Percentiles rank a stretch among this genome's conserved stretches.
These are phyloP conservation scores for Tuber brumale DNA, from an alignment of 495 filamentous ascomycete genomes.

Conservation along the genomic window DNA sequence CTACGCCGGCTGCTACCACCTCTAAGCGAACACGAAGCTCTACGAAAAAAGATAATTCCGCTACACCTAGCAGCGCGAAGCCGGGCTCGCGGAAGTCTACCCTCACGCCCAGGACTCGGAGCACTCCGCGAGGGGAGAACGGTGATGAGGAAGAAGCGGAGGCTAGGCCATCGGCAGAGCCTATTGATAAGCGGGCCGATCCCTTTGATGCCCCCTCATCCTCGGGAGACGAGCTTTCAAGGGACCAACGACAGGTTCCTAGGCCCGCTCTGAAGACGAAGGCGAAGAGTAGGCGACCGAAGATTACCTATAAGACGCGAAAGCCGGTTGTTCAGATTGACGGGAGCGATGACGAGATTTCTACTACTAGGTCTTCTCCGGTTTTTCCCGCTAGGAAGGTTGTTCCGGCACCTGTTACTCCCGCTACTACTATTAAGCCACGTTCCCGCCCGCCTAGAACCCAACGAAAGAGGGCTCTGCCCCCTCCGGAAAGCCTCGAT, in stretches of 20 bases:
- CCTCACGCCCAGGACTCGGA: neutral
- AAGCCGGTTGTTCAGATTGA: slow-evolving; percentile 5
- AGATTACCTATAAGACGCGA: slow-evolving; percentile 32
- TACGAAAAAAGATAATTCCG: neutral
- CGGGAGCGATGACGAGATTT: slow-evolving; percentile 20
- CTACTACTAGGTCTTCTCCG: slow-evolving; percentile 26
- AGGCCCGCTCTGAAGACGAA: slow-evolving; percentile 20
- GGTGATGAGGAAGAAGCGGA: neutral
- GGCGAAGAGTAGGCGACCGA: slow-evolving; percentile 22
- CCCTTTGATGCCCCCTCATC: slow-evolving; percentile 7
- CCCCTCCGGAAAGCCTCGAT: slow-evolving; percentile 9
- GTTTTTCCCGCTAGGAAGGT: slow-evolving; percentile 16
- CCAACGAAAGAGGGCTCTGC: slow-evolving; percentile 23
- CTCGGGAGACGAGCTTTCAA: slow-evolving; percentile 21
- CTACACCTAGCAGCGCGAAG: neutral
- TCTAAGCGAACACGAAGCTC: neutral
- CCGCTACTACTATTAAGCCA: slow-evolving; percentile 31
- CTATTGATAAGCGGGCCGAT: neutral
- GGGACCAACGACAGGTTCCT: neutral
- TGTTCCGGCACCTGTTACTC: slow-evolving; percentile 18
- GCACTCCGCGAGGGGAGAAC: neutral
- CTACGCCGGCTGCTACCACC: neutral
- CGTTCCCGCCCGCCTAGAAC: slow-evolving; percentile 24
- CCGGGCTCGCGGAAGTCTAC: neutral
- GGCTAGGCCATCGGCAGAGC: too few species aligned